A percentile compares a stretch with the other conserved stretches of the same genome.
Conservation (phyloP, 768 basidiomycete genomes). For the Pleurotus cornucopiae region DNA sequence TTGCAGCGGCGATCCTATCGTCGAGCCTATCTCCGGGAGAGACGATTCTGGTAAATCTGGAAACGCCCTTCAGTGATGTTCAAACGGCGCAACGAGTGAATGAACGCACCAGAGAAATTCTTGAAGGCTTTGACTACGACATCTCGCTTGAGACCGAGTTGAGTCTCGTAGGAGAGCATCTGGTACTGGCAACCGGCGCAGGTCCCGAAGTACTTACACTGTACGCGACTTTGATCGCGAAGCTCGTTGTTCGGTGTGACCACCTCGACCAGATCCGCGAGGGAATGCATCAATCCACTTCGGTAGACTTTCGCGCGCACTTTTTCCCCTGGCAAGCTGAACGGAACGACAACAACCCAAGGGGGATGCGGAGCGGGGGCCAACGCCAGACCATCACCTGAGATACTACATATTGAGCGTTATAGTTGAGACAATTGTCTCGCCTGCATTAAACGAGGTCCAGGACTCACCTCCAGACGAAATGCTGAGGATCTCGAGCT, state of each 20-base stretch:
- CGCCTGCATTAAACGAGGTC: neutral
- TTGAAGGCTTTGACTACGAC: slow-evolving; percentile 82
- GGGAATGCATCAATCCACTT: slow-evolving; percentile 65
- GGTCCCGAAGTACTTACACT: slow-evolving; percentile 83
- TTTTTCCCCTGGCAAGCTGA: slow-evolving; percentile 79
- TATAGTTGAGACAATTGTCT: slow-evolving; percentile 4
- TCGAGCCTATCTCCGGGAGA: slow-evolving; percentile 66
- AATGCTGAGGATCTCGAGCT: slow-evolving; percentile 60
- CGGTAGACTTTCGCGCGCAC: slow-evolving; percentile 72
- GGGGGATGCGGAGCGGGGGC: slow-evolving; percentile 41
- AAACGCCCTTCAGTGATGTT: slow-evolving; percentile 7
- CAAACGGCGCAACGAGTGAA: neutral
- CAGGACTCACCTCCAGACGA: slow-evolving; percentile 53
- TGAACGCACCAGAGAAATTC: slow-evolving; percentile 58
- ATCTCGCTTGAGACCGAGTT: slow-evolving; percentile 81
- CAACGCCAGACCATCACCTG: slow-evolving; percentile 68
- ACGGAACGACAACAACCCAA: slow-evolving; percentile 85
- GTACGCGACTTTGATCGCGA: slow-evolving; percentile 60
- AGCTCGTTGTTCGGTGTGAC: slow-evolving; percentile 57
- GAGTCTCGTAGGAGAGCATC: slow-evolving; percentile 85
- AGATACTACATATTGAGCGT: neutral
- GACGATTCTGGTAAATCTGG: slow-evolving; percentile 50
- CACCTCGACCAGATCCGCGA: slow-evolving; percentile 70
- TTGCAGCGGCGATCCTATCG: slow-evolving; percentile 83
- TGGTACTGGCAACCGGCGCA: slow-evolving; percentile 97